A percentile compares a stretch with the other conserved stretches of the same genome.
These are phyloP conservation scores for Ramaria rubella DNA, from an alignment of 768 basidiomycete species.

Conservation along the genomic window DNA sequence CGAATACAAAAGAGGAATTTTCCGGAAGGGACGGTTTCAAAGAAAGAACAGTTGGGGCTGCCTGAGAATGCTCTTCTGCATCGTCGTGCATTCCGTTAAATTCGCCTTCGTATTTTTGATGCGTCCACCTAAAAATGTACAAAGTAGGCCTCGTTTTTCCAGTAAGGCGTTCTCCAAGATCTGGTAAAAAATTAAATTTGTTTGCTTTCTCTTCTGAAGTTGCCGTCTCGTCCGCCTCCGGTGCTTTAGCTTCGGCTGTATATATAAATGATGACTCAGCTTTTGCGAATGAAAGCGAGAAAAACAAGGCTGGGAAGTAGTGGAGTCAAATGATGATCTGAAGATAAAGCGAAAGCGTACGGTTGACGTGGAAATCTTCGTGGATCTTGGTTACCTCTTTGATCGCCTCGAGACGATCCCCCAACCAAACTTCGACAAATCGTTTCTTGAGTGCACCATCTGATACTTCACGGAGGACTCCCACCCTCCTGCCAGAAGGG, in stretches of 20 bases:
- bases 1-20: constrained; percentile 31
- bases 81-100: neutral
- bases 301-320: constrained; percentile 39
- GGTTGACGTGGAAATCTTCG: constrained; percentile 56
- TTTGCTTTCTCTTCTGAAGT: constrained; percentile 19
- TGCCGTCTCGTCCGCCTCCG: constrained; percentile 19
- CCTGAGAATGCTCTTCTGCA: constrained; percentile 10
- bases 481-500: constrained; percentile 35
- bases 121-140: constrained; percentile 37
- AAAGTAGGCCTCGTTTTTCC: constrained; percentile 46
- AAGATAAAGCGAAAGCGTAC: constrained; percentile 26
- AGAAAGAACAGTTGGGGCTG: constrained; percentile 17
- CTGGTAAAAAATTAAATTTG: constrained; percentile 50
- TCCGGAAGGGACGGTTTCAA: constrained; percentile 8
- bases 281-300: constrained; percentile 47
- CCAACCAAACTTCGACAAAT: constrained; percentile 55
- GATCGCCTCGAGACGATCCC: constrained; percentile 36
- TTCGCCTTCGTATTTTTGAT: neutral
- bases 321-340: neutral
- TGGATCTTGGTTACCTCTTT: constrained; percentile 54
- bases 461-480: constrained; percentile 37
- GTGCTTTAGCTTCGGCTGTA: constrained; percentile 47
- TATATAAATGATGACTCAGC: constrained; percentile 50
- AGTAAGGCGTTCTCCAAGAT: constrained; percentile 57
- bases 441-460: constrained; percentile 33